Base-by-base conservation (phyloP, 2,329 filamentous ascomycete genomes). In the Hyphodiscus sp. region DNA sequence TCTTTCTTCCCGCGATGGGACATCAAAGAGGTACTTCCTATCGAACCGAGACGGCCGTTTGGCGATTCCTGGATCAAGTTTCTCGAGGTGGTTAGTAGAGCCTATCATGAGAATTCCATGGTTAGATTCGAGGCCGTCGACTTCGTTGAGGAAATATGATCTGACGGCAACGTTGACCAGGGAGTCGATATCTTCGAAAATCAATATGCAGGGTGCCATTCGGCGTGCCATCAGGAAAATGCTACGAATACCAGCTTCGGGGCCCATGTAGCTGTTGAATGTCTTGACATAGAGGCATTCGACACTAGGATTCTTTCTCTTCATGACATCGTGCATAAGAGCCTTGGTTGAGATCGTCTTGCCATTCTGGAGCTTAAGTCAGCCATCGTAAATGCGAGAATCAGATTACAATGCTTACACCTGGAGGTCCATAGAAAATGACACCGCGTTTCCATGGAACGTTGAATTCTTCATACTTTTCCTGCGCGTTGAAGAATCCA, bases 291-390 rank as follows among this genome's bases (percentile, higher is more conserved):
- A 85, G 4, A 85, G 70, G 0, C 81, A 82, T 1, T 82, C 81
- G 0, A 86, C 66, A 0, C 23, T 70, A 0, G 77, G 71, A 0
- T 76, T 69, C 23, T 76, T 71, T 19, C 77, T 74, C 19, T 74
- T 68, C 59, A 80, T 82, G 0, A 87, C 73, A 54, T 74, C 76
- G 61, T 85, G 76, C 81, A 87, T 87, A 62, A 82, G 80, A 0
- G 85, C 84, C 69, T 87, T 87, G 70, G 87, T 83, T 33, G 78
- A 81, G 60, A 87, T 85, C 0, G 84, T 87, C 70, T 87, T 87
- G 11, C 83, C 85, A 55, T 87, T 87, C 55, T 60, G 44, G 23
- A 41, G n/a, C 18, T 42, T 41, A 13, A 16, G 19, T 48, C 13
- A 47, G 38, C 19, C 41, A n/a, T 18, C n/a, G 6, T 18, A 15